These are phyloP conservation scores for Cladosporium velox DNA, from an alignment of 2,329 filamentous ascomycete genomes.

Conservation along the genomic window DNA sequence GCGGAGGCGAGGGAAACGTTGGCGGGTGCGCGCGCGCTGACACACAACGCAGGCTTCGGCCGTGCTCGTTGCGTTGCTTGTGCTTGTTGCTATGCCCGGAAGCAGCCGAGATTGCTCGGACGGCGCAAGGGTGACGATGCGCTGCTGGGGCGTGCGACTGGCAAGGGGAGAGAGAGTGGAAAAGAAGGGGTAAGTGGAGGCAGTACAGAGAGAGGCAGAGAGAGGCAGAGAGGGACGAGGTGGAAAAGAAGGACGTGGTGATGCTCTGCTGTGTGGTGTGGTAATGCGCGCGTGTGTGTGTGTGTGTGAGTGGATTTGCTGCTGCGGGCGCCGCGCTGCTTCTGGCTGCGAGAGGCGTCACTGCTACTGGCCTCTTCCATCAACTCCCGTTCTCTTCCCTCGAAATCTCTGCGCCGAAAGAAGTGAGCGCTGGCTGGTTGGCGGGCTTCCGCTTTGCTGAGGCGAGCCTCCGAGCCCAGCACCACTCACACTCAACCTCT, in stretches of 20 bases:
- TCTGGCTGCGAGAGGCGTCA: not conserved
- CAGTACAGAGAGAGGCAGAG: not conserved
- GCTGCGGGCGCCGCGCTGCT: not conserved
- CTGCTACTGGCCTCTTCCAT: not conserved
- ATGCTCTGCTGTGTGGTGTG: not conserved
- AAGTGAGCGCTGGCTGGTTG: not conserved
- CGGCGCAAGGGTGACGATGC: constrained; percentile 13
- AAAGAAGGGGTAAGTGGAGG: not conserved
- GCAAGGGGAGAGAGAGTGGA: not conserved
- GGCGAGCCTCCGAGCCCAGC: not conserved
- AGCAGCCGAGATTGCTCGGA: constrained; percentile 12
- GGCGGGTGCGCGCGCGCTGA: not conserved
- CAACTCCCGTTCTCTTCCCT: constrained; percentile 2
- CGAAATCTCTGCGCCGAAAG: constrained; percentile 13
- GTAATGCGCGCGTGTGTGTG: not conserved
- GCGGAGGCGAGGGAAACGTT: constrained; percentile 10
- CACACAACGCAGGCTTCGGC: not conserved
- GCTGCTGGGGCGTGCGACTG: not conserved
- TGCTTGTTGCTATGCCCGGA: constrained; percentile 18
- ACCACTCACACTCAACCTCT: constrained; percentile 4
- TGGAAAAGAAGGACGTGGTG: not conserved
- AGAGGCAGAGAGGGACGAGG: not conserved
- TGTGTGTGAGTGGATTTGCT: not conserved
- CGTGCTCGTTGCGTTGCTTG: not conserved
- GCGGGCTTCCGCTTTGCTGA: not conserved